Evolutionary conservation across 129 eudicot species (phyloP), one percentile per base, ranked within the genome.

Genomic region (Arctium lappa): DNA sequence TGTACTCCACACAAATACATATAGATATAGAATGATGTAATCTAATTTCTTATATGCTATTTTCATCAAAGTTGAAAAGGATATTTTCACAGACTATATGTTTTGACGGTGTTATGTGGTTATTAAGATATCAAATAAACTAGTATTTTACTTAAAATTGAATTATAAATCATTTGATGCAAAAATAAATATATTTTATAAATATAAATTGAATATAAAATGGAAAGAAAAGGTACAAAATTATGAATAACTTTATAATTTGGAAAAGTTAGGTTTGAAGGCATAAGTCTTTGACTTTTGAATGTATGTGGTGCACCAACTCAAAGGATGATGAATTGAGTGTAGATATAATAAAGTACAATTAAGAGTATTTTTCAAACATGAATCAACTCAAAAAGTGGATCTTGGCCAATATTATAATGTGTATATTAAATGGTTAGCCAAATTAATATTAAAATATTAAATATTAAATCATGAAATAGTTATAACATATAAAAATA

Each of bases 191-290:
- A 60, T 3, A 60, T 1, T n/a, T 60, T 60, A n/a, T 60, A 4
- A 60, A 60, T n/a, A n/a, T 7, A 16, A 4, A 4, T 15, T 60
- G 68, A 60, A 18, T 60, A 16, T 34, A 27, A 50, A 70, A 8
- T 50, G 30, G 3, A 76, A 4, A 22, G 44, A 60, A 72, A 76
- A 77, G 69, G 33, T 76, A 46, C 42, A 69, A 11, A 76, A 48
- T 68, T 76, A 76, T 68, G 81, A 69, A 69, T 83, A 69, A 69
- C 86, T 69, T 83, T 83, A 69, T 72, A 69, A 69, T 39, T 68
- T 83, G 76, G 81, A 76, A 83, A 83, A 83, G 86, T 83, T 77
- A 77, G 86, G 86, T 77, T 83, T 83, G 16, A 65, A 77, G 81
- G 65, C 46, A 69, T 32, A 16, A 69, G 12, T 79, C 27, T 69